phyloP scores from a whole-genome alignment of 345 rosid species.

The Physaria fendleri region DNA sequence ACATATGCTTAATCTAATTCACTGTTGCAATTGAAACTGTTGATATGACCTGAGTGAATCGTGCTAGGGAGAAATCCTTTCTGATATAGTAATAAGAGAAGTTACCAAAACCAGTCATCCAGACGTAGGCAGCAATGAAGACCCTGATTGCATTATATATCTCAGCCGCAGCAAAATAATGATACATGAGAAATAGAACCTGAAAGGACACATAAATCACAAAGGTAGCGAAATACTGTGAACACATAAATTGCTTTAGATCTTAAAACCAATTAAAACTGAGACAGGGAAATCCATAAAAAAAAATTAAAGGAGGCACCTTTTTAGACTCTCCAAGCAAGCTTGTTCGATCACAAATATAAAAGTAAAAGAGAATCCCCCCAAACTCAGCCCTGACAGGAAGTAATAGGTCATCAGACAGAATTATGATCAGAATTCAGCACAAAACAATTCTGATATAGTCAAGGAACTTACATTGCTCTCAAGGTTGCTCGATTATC shows the following conservation, averaged over 20 bases:
- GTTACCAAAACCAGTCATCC: conserved; percentile 98
- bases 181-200: conserved; percentile 96
- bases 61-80: conserved; percentile 87
- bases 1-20: no score
- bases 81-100: conserved; percentile 87
- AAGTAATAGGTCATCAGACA: not conserved
- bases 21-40: no score
- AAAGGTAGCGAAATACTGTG: no score
- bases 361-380: conserved; percentile 56
- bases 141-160: conserved; percentile 86
- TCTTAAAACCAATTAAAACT: not conserved
- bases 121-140: conserved; percentile 93
- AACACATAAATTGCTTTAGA: no score
- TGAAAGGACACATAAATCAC: conserved; percentile 22
- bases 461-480: conserved; percentile 75
- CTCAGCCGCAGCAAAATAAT: conserved; percentile 92
- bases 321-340: conserved; percentile 61
- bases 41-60: conserved; percentile 75
- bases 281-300: not conserved
- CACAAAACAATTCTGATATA: no score
- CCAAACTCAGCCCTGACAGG: conserved; percentile 79
- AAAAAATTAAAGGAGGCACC: conserved; percentile 34
- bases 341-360: conserved; percentile 65
- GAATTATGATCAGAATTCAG: not conserved
- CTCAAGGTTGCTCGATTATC: conserved; percentile 76